Conservation (phyloP, 495 filamentous ascomycete genomes). For the Penicillium salamii region DNA sequence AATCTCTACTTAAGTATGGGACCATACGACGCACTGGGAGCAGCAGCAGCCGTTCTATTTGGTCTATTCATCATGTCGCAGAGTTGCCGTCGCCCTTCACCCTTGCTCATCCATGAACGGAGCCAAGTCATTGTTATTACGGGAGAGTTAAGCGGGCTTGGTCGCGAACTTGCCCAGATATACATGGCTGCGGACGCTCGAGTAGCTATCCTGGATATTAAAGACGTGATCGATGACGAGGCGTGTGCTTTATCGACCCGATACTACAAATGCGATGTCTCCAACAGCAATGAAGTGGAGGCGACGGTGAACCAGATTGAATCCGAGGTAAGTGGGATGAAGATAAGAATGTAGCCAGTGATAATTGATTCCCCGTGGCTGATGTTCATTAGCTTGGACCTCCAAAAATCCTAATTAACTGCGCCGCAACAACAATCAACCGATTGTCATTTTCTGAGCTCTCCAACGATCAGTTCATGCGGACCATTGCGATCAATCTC, state of each 20-base stretch:
- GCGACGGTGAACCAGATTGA: neutral
- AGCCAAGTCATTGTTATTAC: neutral
- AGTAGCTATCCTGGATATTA: neutral
- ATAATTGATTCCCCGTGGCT: too few relatives aligned
- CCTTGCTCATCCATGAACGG: neutral
- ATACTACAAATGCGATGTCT: neutral
- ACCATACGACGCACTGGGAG: too few relatives aligned
- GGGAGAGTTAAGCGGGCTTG: neutral
- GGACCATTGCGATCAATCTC: neutral
- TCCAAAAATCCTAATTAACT: neutral
- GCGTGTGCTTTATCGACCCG: neutral
- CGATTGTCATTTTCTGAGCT: neutral
- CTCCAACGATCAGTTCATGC: neutral
- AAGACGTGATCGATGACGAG: too few relatives aligned
- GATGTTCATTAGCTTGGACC: neutral
- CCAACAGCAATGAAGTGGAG: neutral
- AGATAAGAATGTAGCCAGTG: neutral
- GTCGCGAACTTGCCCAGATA: neutral
- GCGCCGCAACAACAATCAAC: neutral
- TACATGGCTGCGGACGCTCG: neutral
- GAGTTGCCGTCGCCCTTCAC: too few relatives aligned
- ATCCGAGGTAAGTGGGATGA: neutral
- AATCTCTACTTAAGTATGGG: too few relatives aligned
- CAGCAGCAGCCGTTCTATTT: too few relatives aligned
- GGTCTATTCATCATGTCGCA: too few relatives aligned